Conservation (phyloP, 768 basidiomycete genomes). For the Hypsizygus marmoreus region DNA sequence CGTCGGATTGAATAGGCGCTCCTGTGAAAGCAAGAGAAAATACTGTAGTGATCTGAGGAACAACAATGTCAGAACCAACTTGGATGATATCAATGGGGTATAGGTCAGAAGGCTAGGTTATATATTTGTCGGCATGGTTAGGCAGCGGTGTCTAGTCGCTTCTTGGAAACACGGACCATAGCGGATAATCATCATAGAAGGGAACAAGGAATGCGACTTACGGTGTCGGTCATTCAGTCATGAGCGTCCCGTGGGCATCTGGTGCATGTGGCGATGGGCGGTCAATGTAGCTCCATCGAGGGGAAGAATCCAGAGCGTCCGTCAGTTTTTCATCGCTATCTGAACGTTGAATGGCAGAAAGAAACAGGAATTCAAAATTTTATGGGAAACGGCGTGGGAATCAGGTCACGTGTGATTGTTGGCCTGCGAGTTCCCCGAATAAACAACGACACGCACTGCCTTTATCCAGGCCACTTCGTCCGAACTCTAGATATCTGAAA, state of each 20-base stretch:
- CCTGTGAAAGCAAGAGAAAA: not conserved
- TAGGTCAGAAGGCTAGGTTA: conserved; percentile 87
- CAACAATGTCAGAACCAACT: conserved; percentile 7
- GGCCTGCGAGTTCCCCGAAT: too few relatives aligned
- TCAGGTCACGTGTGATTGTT: too few relatives aligned
- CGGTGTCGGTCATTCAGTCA: too few relatives aligned
- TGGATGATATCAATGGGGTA: conserved; percentile 71
- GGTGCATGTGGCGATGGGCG: too few relatives aligned
- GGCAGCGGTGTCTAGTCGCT: conserved; percentile 85
- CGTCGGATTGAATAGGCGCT: not conserved
- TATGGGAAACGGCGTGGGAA: conserved; percentile 13
- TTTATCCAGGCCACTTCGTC: too few relatives aligned
- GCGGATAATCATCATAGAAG: conserved; percentile 65
- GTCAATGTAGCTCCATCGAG: conserved; percentile 5
- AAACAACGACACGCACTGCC: too few relatives aligned
- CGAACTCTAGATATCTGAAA: too few relatives aligned
- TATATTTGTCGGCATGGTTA: conserved; percentile 68
- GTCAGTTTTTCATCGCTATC: too few relatives aligned
- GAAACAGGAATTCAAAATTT: conserved; percentile 9
- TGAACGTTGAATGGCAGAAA: not conserved
- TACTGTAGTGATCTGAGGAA: conserved; percentile 1
- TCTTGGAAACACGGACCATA: conserved; percentile 99
- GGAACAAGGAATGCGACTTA: conserved; percentile 16
- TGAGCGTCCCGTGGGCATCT: too few relatives aligned
- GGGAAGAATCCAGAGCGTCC: too few relatives aligned